These are phyloP conservation scores for Hydrangea macrophylla DNA, from an alignment of 148 eudicot genomes.

Conservation along the genomic window DNA sequence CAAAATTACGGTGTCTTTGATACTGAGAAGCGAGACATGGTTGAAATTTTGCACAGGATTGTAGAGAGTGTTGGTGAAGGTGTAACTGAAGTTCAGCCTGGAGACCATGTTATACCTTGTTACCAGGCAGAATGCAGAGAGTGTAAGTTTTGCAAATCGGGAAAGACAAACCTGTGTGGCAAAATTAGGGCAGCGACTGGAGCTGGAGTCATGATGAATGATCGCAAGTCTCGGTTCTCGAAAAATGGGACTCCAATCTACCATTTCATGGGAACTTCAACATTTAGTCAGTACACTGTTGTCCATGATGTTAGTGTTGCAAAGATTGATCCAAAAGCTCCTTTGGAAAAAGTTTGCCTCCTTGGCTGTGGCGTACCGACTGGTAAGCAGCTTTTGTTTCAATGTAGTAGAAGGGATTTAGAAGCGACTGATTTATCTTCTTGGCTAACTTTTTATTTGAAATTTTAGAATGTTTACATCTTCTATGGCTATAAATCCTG, in stretches of 20 bases:
- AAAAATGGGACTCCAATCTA: constrained; percentile 85
- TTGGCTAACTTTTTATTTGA: neutral
- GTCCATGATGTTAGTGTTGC: constrained; percentile 99
- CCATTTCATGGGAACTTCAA: constrained; percentile 99
- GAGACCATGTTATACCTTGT: constrained; percentile 98
- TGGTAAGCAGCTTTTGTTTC: constrained; percentile 36
- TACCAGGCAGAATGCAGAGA: constrained; percentile 98
- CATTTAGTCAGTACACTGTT: constrained; percentile 97
- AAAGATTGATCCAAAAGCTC: constrained; percentile 88
- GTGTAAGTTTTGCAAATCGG: constrained; percentile 97
- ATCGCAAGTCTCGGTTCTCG: constrained; percentile 90
- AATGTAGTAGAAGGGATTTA: neutral
- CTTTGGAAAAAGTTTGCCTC: constrained; percentile 97
- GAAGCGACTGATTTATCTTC: too few species aligned
- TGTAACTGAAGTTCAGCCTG: constrained; percentile 91
- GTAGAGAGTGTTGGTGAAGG: constrained; percentile 99
- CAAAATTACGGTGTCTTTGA: neutral
- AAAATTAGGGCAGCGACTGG: constrained; percentile 95
- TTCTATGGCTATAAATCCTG: neutral
- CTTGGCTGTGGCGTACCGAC: constrained; percentile 99
- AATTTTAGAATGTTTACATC: neutral
- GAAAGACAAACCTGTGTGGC: constrained; percentile 98
- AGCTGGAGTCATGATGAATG: constrained; percentile 95
- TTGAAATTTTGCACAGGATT: constrained; percentile 42
- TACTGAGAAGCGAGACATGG: neutral